A percentile compares a stretch with the other conserved stretches of the same genome.
Conservation (phyloP, 805 yeast genomes). For the Pichia phayaonensis region DNA sequence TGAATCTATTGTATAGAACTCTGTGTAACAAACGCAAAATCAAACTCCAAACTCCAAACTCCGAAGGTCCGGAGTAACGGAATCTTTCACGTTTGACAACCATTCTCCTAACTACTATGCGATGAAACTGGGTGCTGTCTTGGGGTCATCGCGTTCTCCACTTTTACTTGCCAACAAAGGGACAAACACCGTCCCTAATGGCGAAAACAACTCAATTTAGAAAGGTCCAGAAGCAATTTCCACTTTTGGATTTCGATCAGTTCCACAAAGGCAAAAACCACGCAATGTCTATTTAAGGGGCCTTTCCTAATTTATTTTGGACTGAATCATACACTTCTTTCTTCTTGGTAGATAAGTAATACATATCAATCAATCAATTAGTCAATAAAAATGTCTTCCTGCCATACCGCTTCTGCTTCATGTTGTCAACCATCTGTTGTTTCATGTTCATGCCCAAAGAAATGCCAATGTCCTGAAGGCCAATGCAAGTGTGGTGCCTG, state of each 20-base stretch:
- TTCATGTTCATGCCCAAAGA: background rate
- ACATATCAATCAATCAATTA: background rate
- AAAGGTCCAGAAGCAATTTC: too few species aligned
- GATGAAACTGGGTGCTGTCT: too few species aligned
- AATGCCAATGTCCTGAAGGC: background rate
- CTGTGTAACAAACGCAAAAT: background rate
- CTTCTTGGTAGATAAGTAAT: too few species aligned
- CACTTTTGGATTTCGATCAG: background rate
- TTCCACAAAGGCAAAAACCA: background rate
- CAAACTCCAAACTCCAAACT: background rate
- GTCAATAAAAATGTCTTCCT: background rate
- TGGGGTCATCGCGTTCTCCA: too few species aligned
- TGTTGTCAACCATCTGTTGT: background rate
- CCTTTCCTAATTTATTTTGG: background rate
- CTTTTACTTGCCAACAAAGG: too few species aligned
- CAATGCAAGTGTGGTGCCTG: background rate
- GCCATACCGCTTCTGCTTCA: background rate
- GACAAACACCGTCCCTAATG: too few species aligned
- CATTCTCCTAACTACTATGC: background rate
- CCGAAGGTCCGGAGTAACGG: background rate
- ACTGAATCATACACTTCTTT: background rate
- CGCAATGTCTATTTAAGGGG: background rate
- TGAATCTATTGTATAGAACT: background rate
- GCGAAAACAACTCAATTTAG: background rate
- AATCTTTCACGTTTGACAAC: background rate